phyloP scores from a whole-genome alignment of 306 rosid genomes.

The Cucurbita maxima region DNA sequence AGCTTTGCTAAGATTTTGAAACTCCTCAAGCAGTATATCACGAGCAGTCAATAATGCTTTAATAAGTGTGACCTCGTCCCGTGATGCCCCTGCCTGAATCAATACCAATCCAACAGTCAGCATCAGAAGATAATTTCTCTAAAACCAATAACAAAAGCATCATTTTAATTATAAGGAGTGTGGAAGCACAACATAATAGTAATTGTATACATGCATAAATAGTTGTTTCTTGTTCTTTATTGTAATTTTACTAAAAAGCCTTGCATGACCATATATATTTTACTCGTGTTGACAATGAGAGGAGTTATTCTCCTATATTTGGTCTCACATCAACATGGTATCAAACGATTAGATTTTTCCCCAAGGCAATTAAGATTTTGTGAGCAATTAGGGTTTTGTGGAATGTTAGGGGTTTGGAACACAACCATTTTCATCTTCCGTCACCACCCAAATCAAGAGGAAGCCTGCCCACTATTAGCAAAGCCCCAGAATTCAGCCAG shows the following conservation, averaged over 20 bases:
- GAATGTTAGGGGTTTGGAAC: not conserved
- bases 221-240: not conserved
- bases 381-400: not conserved
- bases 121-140: constrained; percentile 9
- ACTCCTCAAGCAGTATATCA: constrained; percentile 62
- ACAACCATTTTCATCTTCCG: not conserved
- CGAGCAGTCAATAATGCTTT: constrained; percentile 60
- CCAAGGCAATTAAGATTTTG: not conserved
- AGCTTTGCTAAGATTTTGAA: constrained; percentile 49
- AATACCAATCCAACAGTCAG: constrained; percentile 27
- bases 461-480: not conserved
- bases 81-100: constrained; percentile 20
- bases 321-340: not conserved
- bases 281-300: not conserved
- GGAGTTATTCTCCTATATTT: not conserved
- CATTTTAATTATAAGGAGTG: not conserved
- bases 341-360: not conserved
- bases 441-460: not conserved
- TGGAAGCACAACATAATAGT: not conserved
- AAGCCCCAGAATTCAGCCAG: not conserved
- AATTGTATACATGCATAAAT: not conserved
- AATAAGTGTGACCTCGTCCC: constrained; percentile 29
- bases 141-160: not conserved
- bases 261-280: not conserved
- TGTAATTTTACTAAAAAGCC: not conserved